Conservation (phyloP, 805 yeast genomes). For the Metschnikowia kunwiensis region DNA sequence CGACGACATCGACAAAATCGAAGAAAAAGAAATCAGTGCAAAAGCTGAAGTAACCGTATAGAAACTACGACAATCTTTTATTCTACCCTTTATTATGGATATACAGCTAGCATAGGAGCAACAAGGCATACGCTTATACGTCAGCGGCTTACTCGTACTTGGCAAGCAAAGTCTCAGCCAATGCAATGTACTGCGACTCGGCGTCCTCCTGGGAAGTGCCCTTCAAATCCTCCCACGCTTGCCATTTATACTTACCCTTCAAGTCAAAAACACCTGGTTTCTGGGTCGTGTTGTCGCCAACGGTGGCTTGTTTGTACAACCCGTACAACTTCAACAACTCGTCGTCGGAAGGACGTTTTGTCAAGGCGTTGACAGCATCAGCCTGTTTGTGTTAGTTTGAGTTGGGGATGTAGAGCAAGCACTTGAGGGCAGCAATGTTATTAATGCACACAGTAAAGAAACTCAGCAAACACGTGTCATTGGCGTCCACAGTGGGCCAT, state of each 20-base stretch:
- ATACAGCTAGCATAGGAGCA: no score
- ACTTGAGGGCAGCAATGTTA: no score
- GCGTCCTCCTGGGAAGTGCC: conserved; percentile 90
- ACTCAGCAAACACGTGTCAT: not conserved
- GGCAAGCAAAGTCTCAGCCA: conserved; percentile 61
- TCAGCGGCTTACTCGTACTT: conserved; percentile 32
- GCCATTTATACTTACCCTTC: conserved; percentile 97
- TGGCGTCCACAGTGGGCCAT: not conserved
- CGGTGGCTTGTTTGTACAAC: conserved; percentile 93
- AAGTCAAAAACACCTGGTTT: conserved; percentile 92
- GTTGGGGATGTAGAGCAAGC: no score
- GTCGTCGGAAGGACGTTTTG: conserved; percentile 78
- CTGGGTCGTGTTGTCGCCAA: conserved; percentile 84
- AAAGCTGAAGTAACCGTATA: no score
- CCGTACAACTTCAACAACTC: conserved; percentile 87
- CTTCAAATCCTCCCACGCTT: conserved; percentile 86
- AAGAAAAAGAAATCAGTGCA: no score
- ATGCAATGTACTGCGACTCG: conserved; percentile 70
- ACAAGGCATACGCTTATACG: no score
- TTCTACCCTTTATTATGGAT: no score
- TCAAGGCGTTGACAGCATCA: conserved; percentile 68
- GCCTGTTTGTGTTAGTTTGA: conserved; percentile 55
- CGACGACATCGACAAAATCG: no score
- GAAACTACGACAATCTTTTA: no score
- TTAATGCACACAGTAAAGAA: no score